Conservation (phyloP, 2,329 filamentous ascomycete species). For the Chaetomium strumarium region DNA sequence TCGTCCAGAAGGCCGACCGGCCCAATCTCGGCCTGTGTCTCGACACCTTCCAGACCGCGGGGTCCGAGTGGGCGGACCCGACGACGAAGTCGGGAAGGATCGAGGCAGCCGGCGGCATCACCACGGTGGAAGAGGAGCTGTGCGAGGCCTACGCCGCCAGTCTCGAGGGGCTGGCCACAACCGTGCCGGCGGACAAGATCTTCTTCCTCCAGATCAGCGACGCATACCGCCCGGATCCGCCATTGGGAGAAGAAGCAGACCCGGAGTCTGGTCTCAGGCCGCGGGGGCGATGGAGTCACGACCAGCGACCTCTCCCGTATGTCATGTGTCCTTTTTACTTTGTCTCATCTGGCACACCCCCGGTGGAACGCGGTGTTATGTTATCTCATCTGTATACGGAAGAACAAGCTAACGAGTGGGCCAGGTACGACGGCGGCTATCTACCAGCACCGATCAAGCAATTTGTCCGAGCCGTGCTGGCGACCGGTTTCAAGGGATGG, state of each 20-base stretch:
- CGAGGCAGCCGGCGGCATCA: constrained; percentile 37
- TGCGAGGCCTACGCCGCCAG: constrained; percentile 46
- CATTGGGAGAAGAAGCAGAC: constrained; percentile 45
- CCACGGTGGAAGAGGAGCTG: constrained; percentile 42
- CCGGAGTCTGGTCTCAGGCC: constrained; percentile 49
- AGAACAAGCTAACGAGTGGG: neutral
- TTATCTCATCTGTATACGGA: neutral
- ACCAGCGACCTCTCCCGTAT: constrained; percentile 61
- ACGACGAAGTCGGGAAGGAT: constrained; percentile 55
- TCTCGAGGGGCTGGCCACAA: constrained; percentile 48
- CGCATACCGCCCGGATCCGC: constrained; percentile 57
- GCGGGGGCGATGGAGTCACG: constrained; percentile 64
- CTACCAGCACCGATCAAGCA: constrained; percentile 61
- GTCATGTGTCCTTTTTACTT: constrained; percentile 1
- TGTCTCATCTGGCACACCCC: too few relatives aligned
- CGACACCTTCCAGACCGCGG: constrained; percentile 71
- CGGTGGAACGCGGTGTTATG: neutral
- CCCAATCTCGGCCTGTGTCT: constrained; percentile 68
- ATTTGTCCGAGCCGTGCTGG: constrained; percentile 58
- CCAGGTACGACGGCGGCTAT: constrained; percentile 55
- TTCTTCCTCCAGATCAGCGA: constrained; percentile 71
- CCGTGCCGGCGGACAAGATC: constrained; percentile 63
- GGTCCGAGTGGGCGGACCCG: constrained; percentile 68
- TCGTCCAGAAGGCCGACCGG: constrained; percentile 56
- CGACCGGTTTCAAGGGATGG: constrained; percentile 46